These are phyloP conservation scores for Rugosomyces carneus DNA, from an alignment of 1,284 basidiomycete genomes.

Conservation along the genomic window DNA sequence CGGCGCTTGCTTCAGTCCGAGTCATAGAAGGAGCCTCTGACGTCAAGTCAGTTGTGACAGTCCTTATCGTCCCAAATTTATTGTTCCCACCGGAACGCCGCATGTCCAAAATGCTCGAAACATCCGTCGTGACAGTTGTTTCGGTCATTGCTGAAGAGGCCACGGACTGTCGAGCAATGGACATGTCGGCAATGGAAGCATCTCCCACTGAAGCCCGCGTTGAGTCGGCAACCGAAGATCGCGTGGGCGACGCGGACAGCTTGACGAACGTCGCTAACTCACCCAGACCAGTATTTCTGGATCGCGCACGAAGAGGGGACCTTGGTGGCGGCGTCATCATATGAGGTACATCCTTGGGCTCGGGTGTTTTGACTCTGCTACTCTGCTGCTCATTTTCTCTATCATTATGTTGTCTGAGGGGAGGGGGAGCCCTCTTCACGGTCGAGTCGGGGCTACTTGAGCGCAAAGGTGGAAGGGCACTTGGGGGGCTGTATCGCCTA, in stretches of 20 bases:
- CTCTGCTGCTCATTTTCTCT: not conserved
- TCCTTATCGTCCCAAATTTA: slow-evolving; percentile 73
- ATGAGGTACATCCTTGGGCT: slow-evolving; percentile 24
- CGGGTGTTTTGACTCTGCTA: slow-evolving; percentile 8
- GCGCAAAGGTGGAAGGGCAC: slow-evolving; percentile 44
- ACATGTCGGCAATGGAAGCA: slow-evolving; percentile 23
- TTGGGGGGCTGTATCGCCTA: slow-evolving; percentile 50
- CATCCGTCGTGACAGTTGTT: slow-evolving; percentile 48
- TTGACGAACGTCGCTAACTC: slow-evolving; percentile 28
- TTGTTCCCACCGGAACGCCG: slow-evolving; percentile 40
- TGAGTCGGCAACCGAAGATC: slow-evolving; percentile 21
- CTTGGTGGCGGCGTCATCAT: slow-evolving; percentile 42
- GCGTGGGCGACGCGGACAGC: slow-evolving; percentile 23
- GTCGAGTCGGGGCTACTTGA: slow-evolving; percentile 45
- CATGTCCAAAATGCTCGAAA: slow-evolving; percentile 61
- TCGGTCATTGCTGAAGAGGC: slow-evolving; percentile 42
- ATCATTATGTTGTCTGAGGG: slow-evolving; percentile 21
- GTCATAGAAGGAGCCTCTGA: slow-evolving; percentile 60
- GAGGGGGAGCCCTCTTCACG: slow-evolving; percentile 18
- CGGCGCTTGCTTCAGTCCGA: slow-evolving; percentile 52
- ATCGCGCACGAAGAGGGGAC: slow-evolving; percentile 41
- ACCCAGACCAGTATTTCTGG: slow-evolving; percentile 26
- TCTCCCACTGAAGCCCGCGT: slow-evolving; percentile 26
- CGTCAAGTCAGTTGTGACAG: slow-evolving; percentile 70
- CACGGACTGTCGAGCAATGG: slow-evolving; percentile 38